Conservation (phyloP, 495 filamentous ascomycete genomes). For the Alectoria sarmentosa region DNA sequence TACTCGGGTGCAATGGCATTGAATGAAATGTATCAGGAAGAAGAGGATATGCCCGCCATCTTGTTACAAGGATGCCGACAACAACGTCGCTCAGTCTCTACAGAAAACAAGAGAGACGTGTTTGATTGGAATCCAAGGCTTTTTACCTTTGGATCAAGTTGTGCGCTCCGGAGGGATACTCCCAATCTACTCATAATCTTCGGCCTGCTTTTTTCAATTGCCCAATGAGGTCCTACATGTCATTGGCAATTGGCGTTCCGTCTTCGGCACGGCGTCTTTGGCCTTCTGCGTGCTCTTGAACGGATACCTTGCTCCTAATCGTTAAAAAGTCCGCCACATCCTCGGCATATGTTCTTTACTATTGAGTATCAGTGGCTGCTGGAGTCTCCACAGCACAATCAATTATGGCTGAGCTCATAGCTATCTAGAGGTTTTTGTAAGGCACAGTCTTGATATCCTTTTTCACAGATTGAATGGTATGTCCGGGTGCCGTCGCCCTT, state of each 20-base stretch:
- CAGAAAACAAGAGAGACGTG: not conserved
- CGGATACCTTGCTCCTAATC: not conserved
- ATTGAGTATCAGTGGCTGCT: not conserved
- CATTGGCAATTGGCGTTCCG: not conserved
- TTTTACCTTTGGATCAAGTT: not conserved
- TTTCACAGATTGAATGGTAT: not conserved
- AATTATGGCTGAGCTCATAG: not conserved
- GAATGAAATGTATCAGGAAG: not conserved
- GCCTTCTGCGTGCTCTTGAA: not conserved
- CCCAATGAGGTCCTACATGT: not conserved
- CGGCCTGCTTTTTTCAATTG: not conserved
- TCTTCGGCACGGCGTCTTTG: not conserved
- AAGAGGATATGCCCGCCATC: not conserved
- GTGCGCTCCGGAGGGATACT: not conserved
- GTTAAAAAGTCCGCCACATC: not conserved
- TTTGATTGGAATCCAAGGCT: not conserved
- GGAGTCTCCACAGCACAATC: not conserved
- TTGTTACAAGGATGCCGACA: not conserved
- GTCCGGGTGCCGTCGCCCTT: not conserved
- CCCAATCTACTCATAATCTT: not conserved
- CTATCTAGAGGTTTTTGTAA: not conserved
- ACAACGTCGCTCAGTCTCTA: not conserved
- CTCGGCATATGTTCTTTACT: not conserved
- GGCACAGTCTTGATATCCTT: not conserved
- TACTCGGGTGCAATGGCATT: too few relatives aligned